Base-by-base conservation (phyloP, 2,329 filamentous ascomycete genomes). In the Penicillium thymicola region DNA sequence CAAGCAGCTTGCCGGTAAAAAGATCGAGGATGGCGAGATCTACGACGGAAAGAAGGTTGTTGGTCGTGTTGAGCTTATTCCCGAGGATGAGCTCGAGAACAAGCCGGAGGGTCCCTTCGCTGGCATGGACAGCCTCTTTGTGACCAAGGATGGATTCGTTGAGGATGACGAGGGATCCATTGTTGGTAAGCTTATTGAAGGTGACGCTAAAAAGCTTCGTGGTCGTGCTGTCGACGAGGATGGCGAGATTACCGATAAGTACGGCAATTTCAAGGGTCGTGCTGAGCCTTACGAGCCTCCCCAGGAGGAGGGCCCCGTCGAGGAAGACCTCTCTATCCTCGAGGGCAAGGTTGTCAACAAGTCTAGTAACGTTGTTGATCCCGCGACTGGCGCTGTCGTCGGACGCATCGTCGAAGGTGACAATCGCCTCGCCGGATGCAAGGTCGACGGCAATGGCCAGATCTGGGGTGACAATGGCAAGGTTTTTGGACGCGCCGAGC, bases 191-290 rank as follows among this genome's bases (percentile, higher is more conserved):
- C 81, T 93, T 38, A 78, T 82, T 4, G 83, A 85, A 45, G 90
- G 90, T 3, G 88, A 95, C 53, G 72, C 82, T 36, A 91, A 90
- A 80, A 78, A 80, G 50, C 81, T 95, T 1, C 84, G 87, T 37
- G 90, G 90, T 16, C 87, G 89, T 45, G 67, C 79, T 9, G 90
- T 94, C 18, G 90, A 94, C 55, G 87, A 90, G 59, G 90, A 95
- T 61, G 90, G 90, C 37, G 90, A 94, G 55, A 85, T 95, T 32
- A 80, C 89, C 54, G 90, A 94, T 78, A 86, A 85, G 71, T 92
- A 90, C 68, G 85, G 83, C 55, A 84, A 83, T 58, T 78, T 82
- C 62, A 83, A 83, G 72, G 82, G 82, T 32, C 81, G 82, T 56
- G 81, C 79, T n/a, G 82, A 84, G 67, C 82, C 80, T 4, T 84